Conservation (phyloP, 2,329 filamentous ascomycete species). For the Fusarium hostae region DNA sequence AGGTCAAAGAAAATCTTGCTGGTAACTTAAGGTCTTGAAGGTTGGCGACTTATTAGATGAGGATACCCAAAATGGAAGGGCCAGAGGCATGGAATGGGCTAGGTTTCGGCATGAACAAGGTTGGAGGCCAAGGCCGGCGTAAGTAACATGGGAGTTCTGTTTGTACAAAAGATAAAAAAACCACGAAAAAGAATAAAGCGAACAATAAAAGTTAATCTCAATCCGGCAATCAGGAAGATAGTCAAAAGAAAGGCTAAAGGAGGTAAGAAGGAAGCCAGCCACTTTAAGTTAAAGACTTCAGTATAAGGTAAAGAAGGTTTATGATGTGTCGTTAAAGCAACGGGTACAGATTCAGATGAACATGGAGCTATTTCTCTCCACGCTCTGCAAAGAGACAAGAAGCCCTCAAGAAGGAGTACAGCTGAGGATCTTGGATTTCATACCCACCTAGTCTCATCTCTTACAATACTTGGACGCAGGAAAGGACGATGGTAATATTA, state of each 20-base stretch:
- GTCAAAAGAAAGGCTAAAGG: neutral
- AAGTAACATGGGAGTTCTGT: constrained; percentile 7
- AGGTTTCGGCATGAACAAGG: constrained; percentile 7
- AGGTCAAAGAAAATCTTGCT: constrained; percentile 5
- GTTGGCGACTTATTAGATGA: constrained; percentile 26
- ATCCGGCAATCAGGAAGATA: constrained; percentile 1
- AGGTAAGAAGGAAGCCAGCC: constrained; percentile 3
- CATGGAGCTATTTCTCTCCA: neutral
- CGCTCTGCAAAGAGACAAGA: constrained; percentile 8
- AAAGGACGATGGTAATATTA: constrained; percentile 7
- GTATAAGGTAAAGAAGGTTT: constrained; percentile 14
- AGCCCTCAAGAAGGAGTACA: neutral
- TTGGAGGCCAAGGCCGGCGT: constrained; percentile 9
- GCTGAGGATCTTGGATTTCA: neutral
- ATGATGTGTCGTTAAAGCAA: constrained; percentile 18
- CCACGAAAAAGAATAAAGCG: neutral
- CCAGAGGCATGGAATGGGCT: constrained; percentile 18
- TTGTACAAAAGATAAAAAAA: neutral
- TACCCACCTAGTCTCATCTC: neutral
- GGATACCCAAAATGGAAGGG: constrained; percentile 33
- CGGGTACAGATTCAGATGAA: neutral
- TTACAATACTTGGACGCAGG: constrained; percentile 2
- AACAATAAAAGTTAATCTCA: neutral
- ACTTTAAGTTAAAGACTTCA: neutral
- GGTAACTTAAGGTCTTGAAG: neutral